phyloP scores from a whole-genome alignment of 2,329 filamentous ascomycete genomes.

The Domatiomyces globalis region DNA sequence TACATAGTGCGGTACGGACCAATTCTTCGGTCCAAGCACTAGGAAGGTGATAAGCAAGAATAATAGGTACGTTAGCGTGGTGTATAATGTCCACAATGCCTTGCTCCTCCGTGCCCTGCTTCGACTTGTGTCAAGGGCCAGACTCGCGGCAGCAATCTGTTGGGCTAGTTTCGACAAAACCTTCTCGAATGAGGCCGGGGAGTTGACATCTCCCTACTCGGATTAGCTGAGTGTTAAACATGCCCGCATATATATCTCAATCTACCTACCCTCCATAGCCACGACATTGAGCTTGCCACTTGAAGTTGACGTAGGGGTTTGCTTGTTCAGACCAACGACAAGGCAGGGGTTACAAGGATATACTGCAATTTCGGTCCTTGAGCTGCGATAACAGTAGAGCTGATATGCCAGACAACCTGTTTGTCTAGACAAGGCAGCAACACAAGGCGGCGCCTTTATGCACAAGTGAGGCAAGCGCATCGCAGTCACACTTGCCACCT shows the following conservation, averaged over 20 bases:
- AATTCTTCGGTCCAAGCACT: slow-evolving; percentile 69
- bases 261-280: slow-evolving; percentile 7
- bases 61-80: slow-evolving; percentile 78
- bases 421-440: not conserved
- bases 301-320: not conserved
- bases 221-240: not conserved
- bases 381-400: not conserved
- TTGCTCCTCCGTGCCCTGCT: slow-evolving; percentile 62
- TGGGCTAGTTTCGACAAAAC: slow-evolving; percentile 64
- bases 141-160: slow-evolving; percentile 65
- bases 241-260: not conserved
- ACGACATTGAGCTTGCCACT: slow-evolving; percentile 4
- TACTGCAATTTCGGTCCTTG: too few species aligned
- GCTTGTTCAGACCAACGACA: not conserved
- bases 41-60: slow-evolving; percentile 68
- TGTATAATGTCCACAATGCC: slow-evolving; percentile 80
- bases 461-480: not conserved
- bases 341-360: not conserved
- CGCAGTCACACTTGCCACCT: not conserved
- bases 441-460: not conserved
- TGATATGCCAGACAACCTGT: not conserved
- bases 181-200: slow-evolving; percentile 87
- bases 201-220: slow-evolving; percentile 52
- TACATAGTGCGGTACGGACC: slow-evolving; percentile 63
- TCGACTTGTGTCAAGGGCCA: slow-evolving; percentile 58